phyloP scores from a whole-genome alignment of 495 filamentous ascomycete species.

The Trichoderma orchidacearum region DNA sequence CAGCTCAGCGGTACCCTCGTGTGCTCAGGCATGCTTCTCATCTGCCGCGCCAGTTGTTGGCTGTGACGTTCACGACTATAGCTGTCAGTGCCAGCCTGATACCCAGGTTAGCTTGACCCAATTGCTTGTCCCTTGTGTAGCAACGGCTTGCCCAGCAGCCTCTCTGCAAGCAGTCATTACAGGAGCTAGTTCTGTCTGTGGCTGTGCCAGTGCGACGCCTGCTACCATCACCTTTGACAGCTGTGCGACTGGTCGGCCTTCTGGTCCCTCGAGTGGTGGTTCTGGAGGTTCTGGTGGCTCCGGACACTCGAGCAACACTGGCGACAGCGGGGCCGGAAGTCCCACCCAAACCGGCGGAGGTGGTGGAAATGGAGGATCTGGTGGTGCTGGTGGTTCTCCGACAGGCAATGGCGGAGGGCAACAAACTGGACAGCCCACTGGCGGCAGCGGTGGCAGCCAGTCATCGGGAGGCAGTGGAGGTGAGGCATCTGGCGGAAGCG shows the following conservation, averaged over 20 bases:
- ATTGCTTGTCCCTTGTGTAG: conserved; percentile 8
- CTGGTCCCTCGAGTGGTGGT: background rate
- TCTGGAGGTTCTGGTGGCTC: background rate
- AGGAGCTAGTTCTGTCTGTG: conserved; percentile 3
- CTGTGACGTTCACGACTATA: conserved; percentile 6
- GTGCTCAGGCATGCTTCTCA: conserved; percentile 10
- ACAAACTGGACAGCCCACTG: too few species aligned
- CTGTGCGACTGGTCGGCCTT: background rate
- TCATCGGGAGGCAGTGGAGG: background rate
- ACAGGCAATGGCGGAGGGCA: too few species aligned
- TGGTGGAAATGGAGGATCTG: background rate
- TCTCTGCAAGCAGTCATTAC: conserved; percentile 9
- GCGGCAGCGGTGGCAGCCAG: conserved; percentile 3
- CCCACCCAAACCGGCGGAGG: background rate
- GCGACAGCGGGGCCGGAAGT: background rate
- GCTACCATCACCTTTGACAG: background rate
- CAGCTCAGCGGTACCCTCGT: conserved; percentile 5
- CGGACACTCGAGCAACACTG: background rate
- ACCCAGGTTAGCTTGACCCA: conserved; percentile 4
- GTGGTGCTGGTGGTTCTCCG: background rate
- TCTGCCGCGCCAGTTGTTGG: conserved; percentile 3
- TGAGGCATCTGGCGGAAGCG: background rate
- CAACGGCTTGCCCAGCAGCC: conserved; percentile 7
- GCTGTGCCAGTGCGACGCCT: background rate
- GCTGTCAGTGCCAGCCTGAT: conserved; percentile 9